A percentile compares a stretch with the other conserved stretches of the same genome.
These are phyloP conservation scores for Fusarium equiseti DNA, from an alignment of 2,329 filamentous ascomycete genomes.

Conservation along the genomic window DNA sequence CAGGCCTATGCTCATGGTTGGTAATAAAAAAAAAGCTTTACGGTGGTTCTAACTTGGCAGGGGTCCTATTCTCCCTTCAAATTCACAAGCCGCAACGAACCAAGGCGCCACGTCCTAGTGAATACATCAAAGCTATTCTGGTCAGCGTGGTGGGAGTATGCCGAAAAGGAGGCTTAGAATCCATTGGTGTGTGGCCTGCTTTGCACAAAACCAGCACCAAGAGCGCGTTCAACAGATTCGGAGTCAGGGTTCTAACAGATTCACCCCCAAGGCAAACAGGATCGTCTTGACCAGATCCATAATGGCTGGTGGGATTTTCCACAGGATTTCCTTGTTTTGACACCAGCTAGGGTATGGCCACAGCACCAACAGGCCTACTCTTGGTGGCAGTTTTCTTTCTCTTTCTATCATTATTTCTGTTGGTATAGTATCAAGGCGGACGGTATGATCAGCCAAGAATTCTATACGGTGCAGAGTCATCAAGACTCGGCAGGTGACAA, in stretches of 20 bases:
- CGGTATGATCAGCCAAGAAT: constrained; percentile 1
- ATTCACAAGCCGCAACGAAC: constrained; percentile 22
- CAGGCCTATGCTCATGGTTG: constrained; percentile 31
- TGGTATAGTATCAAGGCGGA: constrained; percentile 17
- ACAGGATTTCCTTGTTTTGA: constrained; percentile 31
- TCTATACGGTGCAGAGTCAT: constrained; percentile 11
- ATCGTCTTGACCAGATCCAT: constrained; percentile 26
- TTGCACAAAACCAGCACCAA: constrained; percentile 19
- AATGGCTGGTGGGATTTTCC: constrained; percentile 28
- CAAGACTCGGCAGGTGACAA: constrained; percentile 2
- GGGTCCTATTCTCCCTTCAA: constrained; percentile 17
- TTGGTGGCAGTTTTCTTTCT: constrained; percentile 14
- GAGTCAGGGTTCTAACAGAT: constrained; percentile 10
- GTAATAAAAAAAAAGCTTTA: constrained; percentile 22
- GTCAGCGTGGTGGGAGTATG: constrained; percentile 11
- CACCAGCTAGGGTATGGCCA: constrained; percentile 15
- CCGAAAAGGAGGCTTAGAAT: constrained; percentile 14
- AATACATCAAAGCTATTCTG: constrained; percentile 2
- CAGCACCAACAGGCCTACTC: constrained; percentile 17
- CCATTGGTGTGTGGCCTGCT: constrained; percentile 5
- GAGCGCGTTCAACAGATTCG: constrained; percentile 14
- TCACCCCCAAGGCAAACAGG: background rate
- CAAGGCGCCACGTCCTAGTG: constrained; percentile 4
- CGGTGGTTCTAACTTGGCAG: constrained; percentile 26
- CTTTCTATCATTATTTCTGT: constrained; percentile 8